Base-by-base conservation (phyloP, 2,329 filamentous ascomycete genomes). In the Helotiales sp. region DNA sequence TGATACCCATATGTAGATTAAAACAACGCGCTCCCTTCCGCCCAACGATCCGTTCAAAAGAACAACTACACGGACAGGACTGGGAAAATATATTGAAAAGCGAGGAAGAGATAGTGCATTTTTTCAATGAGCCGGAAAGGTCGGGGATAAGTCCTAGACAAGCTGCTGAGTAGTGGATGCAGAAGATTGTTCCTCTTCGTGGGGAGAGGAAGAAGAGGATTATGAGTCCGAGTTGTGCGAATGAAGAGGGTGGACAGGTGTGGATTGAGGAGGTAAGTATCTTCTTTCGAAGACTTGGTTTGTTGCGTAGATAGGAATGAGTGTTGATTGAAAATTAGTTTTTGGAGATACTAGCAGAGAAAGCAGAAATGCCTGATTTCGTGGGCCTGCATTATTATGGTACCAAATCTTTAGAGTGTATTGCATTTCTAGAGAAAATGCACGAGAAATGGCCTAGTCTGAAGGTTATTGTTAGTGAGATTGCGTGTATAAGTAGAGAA, bases 331-430 rank as follows among this genome's bases (percentile, higher is more conserved):
- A n/a, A n/a, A n/a, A n/a, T n/a, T n/a, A n/a, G n/a, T n/a, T n/a
- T n/a, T n/a, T n/a, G n/a, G n/a, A n/a, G n/a, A n/a, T n/a, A n/a
- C n/a, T n/a, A n/a, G n/a, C n/a, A n/a, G n/a, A n/a, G n/a, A n/a
- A n/a, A n/a, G n/a, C n/a, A n/a, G 63, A 69, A 42, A 66, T 61
- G n/a, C 76, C 76, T 1, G 75, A 78, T 65, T 75, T 68, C 50
- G 63, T 77, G n/a, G 76, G 75, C 30, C 49, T 76, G n/a, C 76
- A 78, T 64, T 77, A 75, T 65, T 78, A 78, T 61, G 71, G 72
- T 27, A 70, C 63, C 6, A 68, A 70, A 25, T 59, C 66, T 15
- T 57, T 64, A 5, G 69, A 66, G 12, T 72, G 73, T 8, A 70
- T 74, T 61, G 58, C 54, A 22, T 76, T 72, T 60, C 60, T 77